These are phyloP conservation scores for Lumnitzera littorea DNA, from an alignment of 345 rosid species.

Conservation along the genomic window DNA sequence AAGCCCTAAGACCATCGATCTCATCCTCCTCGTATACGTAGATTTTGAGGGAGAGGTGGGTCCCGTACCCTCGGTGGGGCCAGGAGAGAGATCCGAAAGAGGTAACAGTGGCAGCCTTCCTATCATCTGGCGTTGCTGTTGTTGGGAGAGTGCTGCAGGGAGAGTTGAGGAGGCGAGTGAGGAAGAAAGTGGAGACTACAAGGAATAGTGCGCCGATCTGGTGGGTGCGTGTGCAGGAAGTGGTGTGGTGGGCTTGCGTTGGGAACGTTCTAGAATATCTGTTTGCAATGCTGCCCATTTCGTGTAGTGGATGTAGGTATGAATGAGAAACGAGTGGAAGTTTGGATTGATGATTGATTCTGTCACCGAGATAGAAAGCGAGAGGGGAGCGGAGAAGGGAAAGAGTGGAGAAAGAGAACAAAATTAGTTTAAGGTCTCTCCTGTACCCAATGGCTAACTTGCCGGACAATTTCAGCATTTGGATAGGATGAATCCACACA, in stretches of 20 bases:
- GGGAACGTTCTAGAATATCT: slow-evolving; percentile 34
- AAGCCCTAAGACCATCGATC: slow-evolving; percentile 61
- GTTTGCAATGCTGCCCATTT: slow-evolving; percentile 35
- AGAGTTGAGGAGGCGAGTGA: slow-evolving; percentile 71
- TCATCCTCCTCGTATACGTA: slow-evolving; percentile 85
- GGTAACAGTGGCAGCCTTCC: not conserved
- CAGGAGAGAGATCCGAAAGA: slow-evolving; percentile 31
- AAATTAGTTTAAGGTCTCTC: no score
- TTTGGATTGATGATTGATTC: no score
- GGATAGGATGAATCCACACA: no score
- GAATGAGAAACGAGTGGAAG: no score
- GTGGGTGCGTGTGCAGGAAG: slow-evolving; percentile 80
- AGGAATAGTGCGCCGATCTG: slow-evolving; percentile 82
- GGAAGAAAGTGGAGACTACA: slow-evolving; percentile 62
- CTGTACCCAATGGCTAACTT: no score
- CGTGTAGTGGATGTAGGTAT: no score
- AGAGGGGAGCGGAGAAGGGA: no score
- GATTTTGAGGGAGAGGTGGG: slow-evolving; percentile 57
- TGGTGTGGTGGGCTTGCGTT: slow-evolving; percentile 27
- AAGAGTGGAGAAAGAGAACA: no score
- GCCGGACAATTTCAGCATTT: no score
- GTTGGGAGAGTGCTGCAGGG: slow-evolving; percentile 35
- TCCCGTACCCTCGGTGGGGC: slow-evolving; percentile 65
- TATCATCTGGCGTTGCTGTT: slow-evolving; percentile 10
- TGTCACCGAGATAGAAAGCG: no score